Conservation (phyloP, 2,329 filamentous ascomycete species). For the Pezicula rhizophila region DNA sequence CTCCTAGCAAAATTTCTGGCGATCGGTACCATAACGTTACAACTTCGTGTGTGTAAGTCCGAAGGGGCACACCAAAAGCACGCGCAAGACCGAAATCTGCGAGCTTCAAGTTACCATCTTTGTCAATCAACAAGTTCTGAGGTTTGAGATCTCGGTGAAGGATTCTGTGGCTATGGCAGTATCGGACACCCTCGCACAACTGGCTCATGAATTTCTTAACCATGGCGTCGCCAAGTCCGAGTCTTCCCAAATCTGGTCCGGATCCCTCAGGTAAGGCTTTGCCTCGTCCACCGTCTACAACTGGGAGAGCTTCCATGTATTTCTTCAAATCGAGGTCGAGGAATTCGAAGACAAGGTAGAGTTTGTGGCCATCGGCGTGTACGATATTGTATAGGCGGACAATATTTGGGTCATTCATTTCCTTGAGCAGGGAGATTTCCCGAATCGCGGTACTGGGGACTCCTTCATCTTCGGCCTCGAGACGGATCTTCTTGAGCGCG, state of each 20-base stretch:
- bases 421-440: constrained; percentile 89
- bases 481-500: constrained; percentile 89
- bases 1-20: constrained; percentile 84
- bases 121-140: constrained; percentile 82
- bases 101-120: constrained; percentile 82
- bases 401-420: constrained; percentile 90
- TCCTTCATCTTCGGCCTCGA: constrained; percentile 91
- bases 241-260: constrained; percentile 52
- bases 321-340: constrained; percentile 90
- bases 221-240: constrained; percentile 73
- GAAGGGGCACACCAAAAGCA: constrained; percentile 83
- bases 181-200: constrained; percentile 75
- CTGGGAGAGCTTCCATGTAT: constrained; percentile 88
- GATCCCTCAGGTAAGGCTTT: constrained; percentile 79
- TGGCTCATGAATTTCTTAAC: constrained; percentile 93
- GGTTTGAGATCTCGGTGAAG: constrained; percentile 87
- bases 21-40: constrained; percentile 91
- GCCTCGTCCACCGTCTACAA: constrained; percentile 77
- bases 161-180: constrained; percentile 84
- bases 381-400: constrained; percentile 86
- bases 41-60: constrained; percentile 92
- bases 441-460: constrained; percentile 90
- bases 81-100: constrained; percentile 86
- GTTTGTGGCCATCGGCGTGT: constrained; percentile 88
- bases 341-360: constrained; percentile 90